Conservation (phyloP, 306 rosid species). For the Pterocarpus macrocarpus region DNA sequence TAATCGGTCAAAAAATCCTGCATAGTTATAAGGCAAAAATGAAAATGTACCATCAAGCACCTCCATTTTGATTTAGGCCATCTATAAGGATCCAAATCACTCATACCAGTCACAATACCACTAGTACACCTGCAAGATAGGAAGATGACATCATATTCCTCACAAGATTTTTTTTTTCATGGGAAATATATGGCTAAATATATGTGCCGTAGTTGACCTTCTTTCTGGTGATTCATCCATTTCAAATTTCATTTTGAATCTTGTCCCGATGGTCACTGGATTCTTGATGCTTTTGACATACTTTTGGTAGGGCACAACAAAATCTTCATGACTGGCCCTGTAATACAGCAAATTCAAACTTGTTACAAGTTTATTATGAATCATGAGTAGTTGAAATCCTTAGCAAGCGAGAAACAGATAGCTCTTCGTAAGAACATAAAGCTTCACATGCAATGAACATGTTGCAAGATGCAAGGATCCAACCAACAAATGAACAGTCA, state of each 20-base stretch:
- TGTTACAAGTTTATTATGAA: constrained; percentile 13
- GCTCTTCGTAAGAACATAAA: not conserved
- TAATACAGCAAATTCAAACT: constrained; percentile 41
- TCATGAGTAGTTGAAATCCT: constrained; percentile 17
- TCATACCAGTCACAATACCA: constrained; percentile 82
- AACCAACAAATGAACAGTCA: constrained; percentile 15
- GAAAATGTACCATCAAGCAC: constrained; percentile 80
- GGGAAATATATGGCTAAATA: constrained; percentile 26
- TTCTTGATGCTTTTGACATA: constrained; percentile 71
- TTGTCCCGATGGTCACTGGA: constrained; percentile 79
- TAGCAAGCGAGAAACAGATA: not conserved
- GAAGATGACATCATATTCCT: constrained; percentile 47
- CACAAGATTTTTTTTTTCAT: not conserved
- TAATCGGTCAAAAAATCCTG: constrained; percentile 28
- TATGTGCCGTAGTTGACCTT: constrained; percentile 61
- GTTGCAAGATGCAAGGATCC: not conserved
- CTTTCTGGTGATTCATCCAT: constrained; percentile 96
- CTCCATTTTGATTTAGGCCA: constrained; percentile 98
- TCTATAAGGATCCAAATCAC: constrained; percentile 86
- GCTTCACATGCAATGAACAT: not conserved
- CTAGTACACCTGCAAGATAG: constrained; percentile 74
- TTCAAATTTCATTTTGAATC: constrained; percentile 91
- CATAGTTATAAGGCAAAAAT: constrained; percentile 25
- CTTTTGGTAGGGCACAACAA: constrained; percentile 84
- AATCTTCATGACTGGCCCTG: constrained; percentile 95